Evolutionary conservation across 1,139 yeast species (phyloP).

Genomic region (Pichia terricola): DNA sequence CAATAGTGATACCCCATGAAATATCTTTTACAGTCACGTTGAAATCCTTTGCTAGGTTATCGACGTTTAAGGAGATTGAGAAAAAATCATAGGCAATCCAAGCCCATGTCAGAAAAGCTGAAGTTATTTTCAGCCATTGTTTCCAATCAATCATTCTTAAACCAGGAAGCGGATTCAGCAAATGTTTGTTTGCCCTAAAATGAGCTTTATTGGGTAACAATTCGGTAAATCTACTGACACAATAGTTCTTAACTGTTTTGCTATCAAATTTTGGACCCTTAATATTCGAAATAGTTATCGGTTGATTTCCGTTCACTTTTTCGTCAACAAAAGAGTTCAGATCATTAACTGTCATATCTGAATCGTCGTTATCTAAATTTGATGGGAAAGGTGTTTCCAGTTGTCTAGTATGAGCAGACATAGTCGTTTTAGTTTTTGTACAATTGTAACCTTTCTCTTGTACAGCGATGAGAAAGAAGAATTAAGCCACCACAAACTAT

Average conservation of each 20-base stretch:
- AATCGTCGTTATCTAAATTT: too few relatives aligned
- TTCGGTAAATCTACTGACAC: constrained; percentile 32
- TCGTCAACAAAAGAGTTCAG: too few relatives aligned
- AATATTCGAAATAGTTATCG: not conserved
- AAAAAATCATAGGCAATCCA: constrained; percentile 77
- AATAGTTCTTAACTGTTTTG: constrained; percentile 27
- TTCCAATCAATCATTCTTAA: constrained; percentile 34
- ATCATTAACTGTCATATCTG: too few relatives aligned
- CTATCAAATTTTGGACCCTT: constrained; percentile 23
- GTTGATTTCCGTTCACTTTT: too few relatives aligned
- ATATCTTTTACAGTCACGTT: constrained; percentile 41
- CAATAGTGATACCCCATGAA: constrained; percentile 77
- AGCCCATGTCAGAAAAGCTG: constrained; percentile 68
- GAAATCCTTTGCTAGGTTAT: constrained; percentile 45
- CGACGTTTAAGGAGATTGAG: constrained; percentile 53
- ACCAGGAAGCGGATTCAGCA: constrained; percentile 48
- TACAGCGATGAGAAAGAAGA: too few relatives aligned
- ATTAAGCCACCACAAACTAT: too few relatives aligned
- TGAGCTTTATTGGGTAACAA: constrained; percentile 32
- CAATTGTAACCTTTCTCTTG: too few relatives aligned
- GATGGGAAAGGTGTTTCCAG: too few relatives aligned
- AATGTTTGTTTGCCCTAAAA: constrained; percentile 22
- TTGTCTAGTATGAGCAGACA: too few relatives aligned
- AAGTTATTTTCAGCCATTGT: constrained; percentile 54
- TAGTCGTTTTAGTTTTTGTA: too few relatives aligned